Base-by-base conservation (phyloP, 2,329 filamentous ascomycete genomes). In the Ascochyta fabae region DNA sequence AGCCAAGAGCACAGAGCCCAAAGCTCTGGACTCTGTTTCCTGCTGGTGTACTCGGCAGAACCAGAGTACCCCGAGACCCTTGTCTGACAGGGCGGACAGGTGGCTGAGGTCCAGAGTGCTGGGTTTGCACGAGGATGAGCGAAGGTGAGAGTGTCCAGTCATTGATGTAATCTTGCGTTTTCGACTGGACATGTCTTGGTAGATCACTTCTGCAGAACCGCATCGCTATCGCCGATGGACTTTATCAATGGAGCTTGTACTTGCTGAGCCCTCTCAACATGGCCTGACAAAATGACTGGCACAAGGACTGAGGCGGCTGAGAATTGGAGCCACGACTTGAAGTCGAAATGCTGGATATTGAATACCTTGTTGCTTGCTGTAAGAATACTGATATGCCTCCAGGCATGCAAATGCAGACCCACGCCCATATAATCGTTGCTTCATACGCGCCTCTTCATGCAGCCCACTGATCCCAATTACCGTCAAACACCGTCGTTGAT, bases 401-500 rank as follows among this genome's bases (percentile, higher is more conserved):
- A 24, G 42, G 53, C 53, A 48, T 51, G 36, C 44, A 50, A 43
- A 50, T 56, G 53, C 47, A 56, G 47, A 56, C 47, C 47, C 31
- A 50, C 34, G 24, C 12, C 51, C 39, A 27, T 53, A 22, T 43
- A 27, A 40, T 39, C 40, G 6, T 54, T 54, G 40, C 40, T 15
- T 45, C 33, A 4, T 24, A 7, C 16, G 45, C 51, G 44, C 51
- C 45, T 15, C 22, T 31, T 9, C 5, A 48, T 54, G 51, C 44
- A 48, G 31, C 33, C 19, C 31, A 33, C 40, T 40, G 22, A 23
- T 31, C 36, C 41, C 19, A 31, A 39, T 33, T 12, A 27, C 12
- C 19, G 13, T 12, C 5, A 12, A 51, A 33, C 35, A 19, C 24
- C n/a, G 19, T n/a, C 16, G n/a, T 10, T 7, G 9, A 38, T 16